Base-by-base conservation (phyloP, 352 stramenopile species). In the Pythium volutum region DNA sequence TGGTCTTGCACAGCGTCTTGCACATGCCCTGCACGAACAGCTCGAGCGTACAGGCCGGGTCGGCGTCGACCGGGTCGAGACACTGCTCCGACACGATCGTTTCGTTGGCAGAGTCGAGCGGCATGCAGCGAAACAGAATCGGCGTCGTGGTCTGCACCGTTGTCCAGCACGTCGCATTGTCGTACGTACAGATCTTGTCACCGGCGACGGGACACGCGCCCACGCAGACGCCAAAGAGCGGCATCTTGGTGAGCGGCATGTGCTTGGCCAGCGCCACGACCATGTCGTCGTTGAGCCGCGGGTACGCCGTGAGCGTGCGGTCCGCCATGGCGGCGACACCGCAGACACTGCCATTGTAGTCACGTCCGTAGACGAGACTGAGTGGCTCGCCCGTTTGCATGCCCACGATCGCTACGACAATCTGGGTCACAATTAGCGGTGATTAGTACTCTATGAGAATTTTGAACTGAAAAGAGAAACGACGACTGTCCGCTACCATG, bases 221-320 rank as follows among this genome's bases (percentile, higher is more conserved):
- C 22, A 95, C 85, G 49, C 88, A 96, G 7, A 93, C 73, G 1
- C 88, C 88, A 55, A 89, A 95, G 59, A 94, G 92, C 60, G 88
- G 62, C 26, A 85, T 79, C 43, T 74, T 75, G 25, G 73, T 69
- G 16, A 84, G 60, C 12, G 73, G 56, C 12, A 90, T 48, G 11
- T 76, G 66, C 8, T 64, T 66, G 16, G 68, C 55, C 33, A 75
- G 41, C 8, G 78, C 81, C 16, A 71, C 65, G 1, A 92, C 49
- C 49, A 96, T 72, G 67, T 96, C 85, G 51, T 96, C 68, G 43
- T 93, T 80, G 11, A 96, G 73, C 0, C 87, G 81, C 23, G 87
- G 88, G 47, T 93, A 96, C 14, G 81, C 73, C 25, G 85, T 92
- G 55, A 88, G 85, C 20, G 60, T 65, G 16, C 51, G 59, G 11